A percentile compares a stretch with the other conserved stretches of the same genome.
These are phyloP conservation scores for Phoma herbarum DNA, from an alignment of 2,329 filamentous ascomycete genomes.

Conservation along the genomic window DNA sequence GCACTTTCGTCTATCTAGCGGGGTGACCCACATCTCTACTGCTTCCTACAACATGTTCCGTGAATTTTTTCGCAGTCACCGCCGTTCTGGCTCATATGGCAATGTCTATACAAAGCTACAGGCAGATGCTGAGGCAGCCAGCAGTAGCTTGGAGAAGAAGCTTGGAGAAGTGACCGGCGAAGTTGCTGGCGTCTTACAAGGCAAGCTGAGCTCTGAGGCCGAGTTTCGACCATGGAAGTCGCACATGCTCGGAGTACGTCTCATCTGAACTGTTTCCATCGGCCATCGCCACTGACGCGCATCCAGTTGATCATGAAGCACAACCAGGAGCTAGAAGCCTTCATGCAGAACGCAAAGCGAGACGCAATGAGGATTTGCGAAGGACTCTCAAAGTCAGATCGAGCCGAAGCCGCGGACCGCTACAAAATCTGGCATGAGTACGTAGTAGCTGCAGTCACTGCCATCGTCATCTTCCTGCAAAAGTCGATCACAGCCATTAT, in stretches of 20 bases:
- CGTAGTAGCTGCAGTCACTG: neutral
- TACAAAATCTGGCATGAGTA: neutral
- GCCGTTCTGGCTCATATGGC: neutral
- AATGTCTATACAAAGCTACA: neutral
- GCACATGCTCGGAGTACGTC: neutral
- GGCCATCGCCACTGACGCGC: neutral
- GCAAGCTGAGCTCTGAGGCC: neutral
- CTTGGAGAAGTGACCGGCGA: neutral
- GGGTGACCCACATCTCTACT: neutral
- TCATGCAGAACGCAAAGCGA: neutral
- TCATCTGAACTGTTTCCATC: neutral
- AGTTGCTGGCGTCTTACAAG: neutral
- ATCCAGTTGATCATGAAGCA: neutral
- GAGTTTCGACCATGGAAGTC: neutral
- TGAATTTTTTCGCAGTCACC: constrained; percentile 1
- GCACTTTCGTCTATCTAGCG: neutral
- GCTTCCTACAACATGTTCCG: neutral
- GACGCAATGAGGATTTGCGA: neutral
- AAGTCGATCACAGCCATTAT: neutral
- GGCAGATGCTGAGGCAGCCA: neutral
- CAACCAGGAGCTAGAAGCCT: neutral
- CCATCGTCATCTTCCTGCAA: neutral
- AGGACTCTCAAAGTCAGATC: neutral
- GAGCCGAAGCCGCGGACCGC: neutral
- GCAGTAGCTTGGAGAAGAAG: neutral